These are phyloP conservation scores for Arachis stenosperma DNA, from an alignment of 306 rosid genomes.

Conservation along the genomic window DNA sequence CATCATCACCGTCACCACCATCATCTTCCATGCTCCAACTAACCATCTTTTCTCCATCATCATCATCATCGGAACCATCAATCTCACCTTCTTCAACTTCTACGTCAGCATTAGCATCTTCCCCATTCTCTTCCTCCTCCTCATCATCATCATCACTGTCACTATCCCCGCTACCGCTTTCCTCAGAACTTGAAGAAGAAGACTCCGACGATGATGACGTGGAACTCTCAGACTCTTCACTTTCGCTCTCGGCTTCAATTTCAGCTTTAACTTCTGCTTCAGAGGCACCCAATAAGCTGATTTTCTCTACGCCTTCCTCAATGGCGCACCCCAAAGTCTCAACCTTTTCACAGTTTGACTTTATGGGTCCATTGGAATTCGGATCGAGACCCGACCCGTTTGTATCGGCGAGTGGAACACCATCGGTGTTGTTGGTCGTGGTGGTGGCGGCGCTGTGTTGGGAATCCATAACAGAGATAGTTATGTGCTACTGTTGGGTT, in stretches of 20 bases:
- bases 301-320: constrained; percentile 57
- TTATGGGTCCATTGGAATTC: neutral
- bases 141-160: constrained; percentile 23
- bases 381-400: neutral
- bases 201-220: constrained; percentile 31
- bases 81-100: constrained; percentile 84
- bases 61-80: constrained; percentile 52
- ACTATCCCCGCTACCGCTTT: constrained; percentile 10
- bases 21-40: constrained; percentile 38
- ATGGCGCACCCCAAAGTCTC: constrained; percentile 38
- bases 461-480: neutral
- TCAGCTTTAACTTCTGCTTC: constrained; percentile 7
- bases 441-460: too few species aligned
- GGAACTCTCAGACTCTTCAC: constrained; percentile 48
- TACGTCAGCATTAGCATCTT: constrained; percentile 39
- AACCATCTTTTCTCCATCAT: constrained; percentile 36
- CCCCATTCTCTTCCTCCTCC: neutral
- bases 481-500: neutral
- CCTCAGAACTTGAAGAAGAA: constrained; percentile 34
- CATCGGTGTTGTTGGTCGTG: neutral
- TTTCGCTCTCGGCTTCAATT: constrained; percentile 35
- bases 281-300: constrained; percentile 48
- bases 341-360: constrained; percentile 26
- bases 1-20: constrained; percentile 26
- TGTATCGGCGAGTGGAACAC: neutral